Evolutionary conservation across 164 flowering plant genomes (phyloP).

Genomic region (Magnolia officinalis): DNA sequence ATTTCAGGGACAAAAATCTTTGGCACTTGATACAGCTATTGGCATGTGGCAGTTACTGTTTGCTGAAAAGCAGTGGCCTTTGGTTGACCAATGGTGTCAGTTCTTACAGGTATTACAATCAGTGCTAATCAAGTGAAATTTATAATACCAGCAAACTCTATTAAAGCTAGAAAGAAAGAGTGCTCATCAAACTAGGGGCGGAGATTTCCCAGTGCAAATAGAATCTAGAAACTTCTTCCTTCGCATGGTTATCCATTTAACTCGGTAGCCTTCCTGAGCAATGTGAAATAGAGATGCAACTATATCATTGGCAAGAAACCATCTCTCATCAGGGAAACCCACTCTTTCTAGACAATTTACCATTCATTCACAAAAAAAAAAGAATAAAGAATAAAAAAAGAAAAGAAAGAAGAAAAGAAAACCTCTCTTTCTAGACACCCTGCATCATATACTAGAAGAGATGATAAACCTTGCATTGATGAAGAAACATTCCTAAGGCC

Average conservation of each 20-base stretch:
- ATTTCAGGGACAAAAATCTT: conserved; percentile 91
- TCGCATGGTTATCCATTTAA: too few relatives aligned
- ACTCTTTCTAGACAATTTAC: neutral
- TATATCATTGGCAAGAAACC: neutral
- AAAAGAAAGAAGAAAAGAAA: too few relatives aligned
- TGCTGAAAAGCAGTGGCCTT: conserved; percentile 94
- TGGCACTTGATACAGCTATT: conserved; percentile 97
- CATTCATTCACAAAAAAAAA: too few relatives aligned
- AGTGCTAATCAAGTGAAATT: neutral
- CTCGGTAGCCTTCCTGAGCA: neutral
- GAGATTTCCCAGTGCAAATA: too few relatives aligned
- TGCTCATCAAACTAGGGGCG: too few relatives aligned
- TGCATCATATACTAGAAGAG: too few relatives aligned
- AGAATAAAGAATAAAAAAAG: too few relatives aligned
- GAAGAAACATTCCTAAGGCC: too few relatives aligned
- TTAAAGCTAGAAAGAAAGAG: too few relatives aligned
- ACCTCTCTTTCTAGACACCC: too few relatives aligned
- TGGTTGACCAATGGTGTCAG: conserved; percentile 98
- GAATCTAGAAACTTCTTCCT: too few relatives aligned
- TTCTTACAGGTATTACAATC: conserved; percentile 71
- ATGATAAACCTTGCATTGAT: too few relatives aligned
- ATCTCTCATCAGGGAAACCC: neutral
- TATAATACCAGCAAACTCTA: neutral
- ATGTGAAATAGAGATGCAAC: neutral
- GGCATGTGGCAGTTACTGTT: conserved; percentile 99